Evolutionary conservation across 352 stramenopile genomes (phyloP).

Genomic region (Pythium grandisporangium): DNA sequence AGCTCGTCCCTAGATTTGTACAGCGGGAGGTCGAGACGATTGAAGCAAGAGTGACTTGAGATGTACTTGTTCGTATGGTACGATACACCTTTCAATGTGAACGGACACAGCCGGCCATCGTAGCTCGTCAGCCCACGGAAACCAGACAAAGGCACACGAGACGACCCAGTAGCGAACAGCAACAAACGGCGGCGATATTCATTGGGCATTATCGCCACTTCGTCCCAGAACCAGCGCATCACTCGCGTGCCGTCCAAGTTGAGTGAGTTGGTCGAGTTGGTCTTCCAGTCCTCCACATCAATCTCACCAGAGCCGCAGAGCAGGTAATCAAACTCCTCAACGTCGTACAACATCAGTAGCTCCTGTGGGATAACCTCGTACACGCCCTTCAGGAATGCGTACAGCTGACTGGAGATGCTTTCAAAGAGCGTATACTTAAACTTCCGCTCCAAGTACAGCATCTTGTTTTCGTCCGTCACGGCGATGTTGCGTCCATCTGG

Average conservation of each 20-base stretch:
- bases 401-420: constrained; percentile 58
- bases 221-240: constrained; percentile 92
- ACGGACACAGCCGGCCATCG: constrained; percentile 35
- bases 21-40: constrained; percentile 89
- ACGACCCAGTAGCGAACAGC: constrained; percentile 47
- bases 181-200: constrained; percentile 34
- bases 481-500: constrained; percentile 44
- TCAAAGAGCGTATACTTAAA: constrained; percentile 87
- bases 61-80: constrained; percentile 26
- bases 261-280: constrained; percentile 35
- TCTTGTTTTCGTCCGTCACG: constrained; percentile 92
- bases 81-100: constrained; percentile 32
- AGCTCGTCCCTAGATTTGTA: constrained; percentile 41
- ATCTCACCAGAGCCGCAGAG: constrained; percentile 89
- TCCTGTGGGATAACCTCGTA: constrained; percentile 88
- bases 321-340: constrained; percentile 89
- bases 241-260: constrained; percentile 28
- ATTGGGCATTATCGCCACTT: constrained; percentile 22
- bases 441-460: constrained; percentile 87
- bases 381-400: constrained; percentile 79
- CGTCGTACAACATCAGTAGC: constrained; percentile 88
- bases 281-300: constrained; percentile 87
- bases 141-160: constrained; percentile 43
- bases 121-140: constrained; percentile 39
- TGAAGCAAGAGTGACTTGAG: constrained; percentile 58